phyloP scores from a whole-genome alignment of 2,329 filamentous ascomycete species.

The Exophiala spinifera region DNA sequence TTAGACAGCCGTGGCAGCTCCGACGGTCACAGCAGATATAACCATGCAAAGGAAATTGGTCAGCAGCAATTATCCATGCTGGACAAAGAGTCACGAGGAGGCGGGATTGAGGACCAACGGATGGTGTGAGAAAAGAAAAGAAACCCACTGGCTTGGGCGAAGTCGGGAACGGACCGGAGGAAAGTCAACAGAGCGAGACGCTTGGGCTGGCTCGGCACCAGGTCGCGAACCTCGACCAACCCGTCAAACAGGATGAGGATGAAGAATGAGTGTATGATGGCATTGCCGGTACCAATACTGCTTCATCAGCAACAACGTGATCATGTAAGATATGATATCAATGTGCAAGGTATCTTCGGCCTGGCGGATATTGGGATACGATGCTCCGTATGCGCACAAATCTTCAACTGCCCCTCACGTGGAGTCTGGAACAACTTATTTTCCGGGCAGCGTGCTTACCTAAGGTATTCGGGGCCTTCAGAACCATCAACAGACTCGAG shows the following conservation, averaged over 20 bases:
- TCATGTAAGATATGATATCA: neutral
- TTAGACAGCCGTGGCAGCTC: neutral
- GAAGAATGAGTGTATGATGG: neutral
- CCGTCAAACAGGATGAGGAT: neutral
- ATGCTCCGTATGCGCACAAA: no score
- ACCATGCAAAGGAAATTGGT: conserved; percentile 7
- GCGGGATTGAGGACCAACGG: neutral
- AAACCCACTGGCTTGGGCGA: conserved; percentile 4
- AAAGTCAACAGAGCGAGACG: neutral
- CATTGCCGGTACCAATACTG: neutral
- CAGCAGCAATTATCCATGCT: conserved; percentile 1
- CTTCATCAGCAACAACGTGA: neutral
- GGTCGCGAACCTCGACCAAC: neutral
- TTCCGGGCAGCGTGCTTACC: no score
- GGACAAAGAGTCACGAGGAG: conserved; percentile 11
- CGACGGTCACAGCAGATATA: conserved; percentile 3
- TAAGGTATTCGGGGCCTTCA: no score
- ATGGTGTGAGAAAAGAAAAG: conserved; percentile 12
- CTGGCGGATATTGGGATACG: no score
- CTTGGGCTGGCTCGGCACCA: neutral
- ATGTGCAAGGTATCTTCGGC: no score
- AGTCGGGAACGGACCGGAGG: neutral
- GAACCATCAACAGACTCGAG: no score
- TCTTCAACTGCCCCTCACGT: no score
- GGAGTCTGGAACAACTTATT: no score